Evolutionary conservation across 2,329 filamentous ascomycete species (phyloP).

Genomic region (Aspergillus udagawae): DNA sequence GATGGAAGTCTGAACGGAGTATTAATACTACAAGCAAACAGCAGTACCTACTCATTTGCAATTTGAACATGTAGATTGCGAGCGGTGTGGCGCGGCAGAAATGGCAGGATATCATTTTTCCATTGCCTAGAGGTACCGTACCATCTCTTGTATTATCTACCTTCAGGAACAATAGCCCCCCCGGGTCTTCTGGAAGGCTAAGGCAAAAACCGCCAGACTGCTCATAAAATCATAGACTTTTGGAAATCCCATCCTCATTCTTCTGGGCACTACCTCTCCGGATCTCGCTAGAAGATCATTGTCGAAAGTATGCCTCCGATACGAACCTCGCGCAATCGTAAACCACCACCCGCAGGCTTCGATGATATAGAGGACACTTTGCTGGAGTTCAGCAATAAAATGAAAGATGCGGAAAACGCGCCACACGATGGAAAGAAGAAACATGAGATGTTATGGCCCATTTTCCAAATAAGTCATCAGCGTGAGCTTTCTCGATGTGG

Average conservation of each 20-base stretch:
- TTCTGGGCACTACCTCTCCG: not conserved
- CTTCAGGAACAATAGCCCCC: not conserved
- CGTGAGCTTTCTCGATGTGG: constrained; percentile 47
- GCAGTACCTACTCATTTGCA: not conserved
- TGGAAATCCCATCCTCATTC: not conserved
- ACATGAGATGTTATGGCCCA: constrained; percentile 91
- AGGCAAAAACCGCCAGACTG: not conserved
- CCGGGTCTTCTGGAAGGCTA: not conserved
- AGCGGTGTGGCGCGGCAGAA: constrained; percentile 8
- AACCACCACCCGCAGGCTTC: constrained; percentile 63
- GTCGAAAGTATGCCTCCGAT: constrained; percentile 54
- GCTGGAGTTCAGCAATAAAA: constrained; percentile 63
- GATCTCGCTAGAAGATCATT: not conserved
- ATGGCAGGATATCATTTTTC: not conserved
- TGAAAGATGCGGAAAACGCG: constrained; percentile 82
- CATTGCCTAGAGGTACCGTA: not conserved
- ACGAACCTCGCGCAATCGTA: constrained; percentile 56
- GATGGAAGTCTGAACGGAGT: not conserved
- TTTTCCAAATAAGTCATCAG: constrained; percentile 96
- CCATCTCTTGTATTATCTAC: not conserved
- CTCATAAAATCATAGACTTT: not conserved
- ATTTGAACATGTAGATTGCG: not conserved
- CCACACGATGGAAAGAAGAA: constrained; percentile 75
- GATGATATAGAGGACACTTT: constrained; percentile 66
- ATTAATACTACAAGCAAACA: not conserved